Conservation (phyloP, 768 basidiomycete genomes). For the Boletus rubropictus region DNA sequence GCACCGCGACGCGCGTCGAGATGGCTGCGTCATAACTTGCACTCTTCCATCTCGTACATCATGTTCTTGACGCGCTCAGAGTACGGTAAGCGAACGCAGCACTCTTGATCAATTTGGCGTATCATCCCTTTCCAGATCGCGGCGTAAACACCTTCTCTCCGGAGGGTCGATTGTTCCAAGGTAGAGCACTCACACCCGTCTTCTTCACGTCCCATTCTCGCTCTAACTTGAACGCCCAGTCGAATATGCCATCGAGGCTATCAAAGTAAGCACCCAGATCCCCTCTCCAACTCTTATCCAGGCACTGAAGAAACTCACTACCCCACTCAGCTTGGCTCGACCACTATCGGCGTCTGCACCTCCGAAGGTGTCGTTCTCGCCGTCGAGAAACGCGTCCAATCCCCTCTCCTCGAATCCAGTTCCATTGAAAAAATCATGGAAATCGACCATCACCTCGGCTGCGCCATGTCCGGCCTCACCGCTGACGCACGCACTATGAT, state of each 20-base stretch:
- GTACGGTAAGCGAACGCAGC: conserved; percentile 53
- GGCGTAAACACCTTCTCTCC: conserved; percentile 99
- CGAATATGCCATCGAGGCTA: conserved; percentile 99
- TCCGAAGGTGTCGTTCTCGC: conserved; percentile 87
- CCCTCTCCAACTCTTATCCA: background rate
- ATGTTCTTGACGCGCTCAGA: conserved; percentile 97
- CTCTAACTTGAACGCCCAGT: conserved; percentile 45
- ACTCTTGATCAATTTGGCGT: background rate
- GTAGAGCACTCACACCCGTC: conserved; percentile 38
- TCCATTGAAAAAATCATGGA: conserved; percentile 99
- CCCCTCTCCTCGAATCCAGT: conserved; percentile 87
- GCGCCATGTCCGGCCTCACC: conserved; percentile 95
- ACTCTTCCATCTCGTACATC: conserved; percentile 17
- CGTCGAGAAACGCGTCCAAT: conserved; percentile 98
- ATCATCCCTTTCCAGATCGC: conserved; percentile 55
- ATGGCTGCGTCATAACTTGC: conserved; percentile 28
- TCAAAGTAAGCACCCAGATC: conserved; percentile 60
- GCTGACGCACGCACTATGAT: conserved; percentile 99
- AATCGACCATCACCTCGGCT: conserved; percentile 93
- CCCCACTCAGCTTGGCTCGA: conserved; percentile 79
- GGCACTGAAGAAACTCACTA: background rate
- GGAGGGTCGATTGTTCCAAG: conserved; percentile 97
- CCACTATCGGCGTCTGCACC: conserved; percentile 93
- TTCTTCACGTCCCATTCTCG: background rate
- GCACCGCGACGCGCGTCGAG: conserved; percentile 30